Conservation (phyloP, 768 basidiomycete species). For the Rhizopogon vesiculosus region DNA sequence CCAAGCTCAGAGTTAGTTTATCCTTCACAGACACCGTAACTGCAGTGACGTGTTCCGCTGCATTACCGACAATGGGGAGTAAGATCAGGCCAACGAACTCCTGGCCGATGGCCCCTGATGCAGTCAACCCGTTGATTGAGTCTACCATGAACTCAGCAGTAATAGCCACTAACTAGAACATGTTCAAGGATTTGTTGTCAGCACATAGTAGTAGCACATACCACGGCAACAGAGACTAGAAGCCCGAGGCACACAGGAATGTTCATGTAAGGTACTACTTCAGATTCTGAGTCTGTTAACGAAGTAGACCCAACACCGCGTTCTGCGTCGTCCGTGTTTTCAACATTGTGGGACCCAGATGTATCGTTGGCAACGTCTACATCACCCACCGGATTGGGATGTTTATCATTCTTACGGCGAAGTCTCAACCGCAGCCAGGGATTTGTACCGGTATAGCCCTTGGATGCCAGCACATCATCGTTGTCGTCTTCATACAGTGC, state of each 20-base stretch:
- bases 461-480: constrained; percentile 33
- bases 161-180: constrained; percentile 43
- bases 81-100: constrained; percentile 88
- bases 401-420: not conserved
- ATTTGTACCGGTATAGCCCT: constrained; percentile 37
- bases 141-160: constrained; percentile 70
- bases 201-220: constrained; percentile 27
- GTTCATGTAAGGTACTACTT: constrained; percentile 47
- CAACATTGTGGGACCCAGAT: not conserved
- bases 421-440: constrained; percentile 14
- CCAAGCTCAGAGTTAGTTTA: constrained; percentile 82
- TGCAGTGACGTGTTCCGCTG: constrained; percentile 89
- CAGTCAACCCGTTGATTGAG: constrained; percentile 75
- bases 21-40: constrained; percentile 89
- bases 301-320: constrained; percentile 2
- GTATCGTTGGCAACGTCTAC: not conserved
- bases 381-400: not conserved
- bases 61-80: constrained; percentile 89
- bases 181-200: not conserved
- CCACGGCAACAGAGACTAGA: constrained; percentile 56
- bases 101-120: constrained; percentile 48
- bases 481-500: constrained; percentile 53
- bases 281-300: constrained; percentile 15
- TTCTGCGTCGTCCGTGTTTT: not conserved
- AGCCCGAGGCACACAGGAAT: constrained; percentile 48